Percentiles rank a stretch among this genome's conserved stretches.
Conservation (phyloP, 164 flowering plant species). For the Tetracentron sinense region DNA sequence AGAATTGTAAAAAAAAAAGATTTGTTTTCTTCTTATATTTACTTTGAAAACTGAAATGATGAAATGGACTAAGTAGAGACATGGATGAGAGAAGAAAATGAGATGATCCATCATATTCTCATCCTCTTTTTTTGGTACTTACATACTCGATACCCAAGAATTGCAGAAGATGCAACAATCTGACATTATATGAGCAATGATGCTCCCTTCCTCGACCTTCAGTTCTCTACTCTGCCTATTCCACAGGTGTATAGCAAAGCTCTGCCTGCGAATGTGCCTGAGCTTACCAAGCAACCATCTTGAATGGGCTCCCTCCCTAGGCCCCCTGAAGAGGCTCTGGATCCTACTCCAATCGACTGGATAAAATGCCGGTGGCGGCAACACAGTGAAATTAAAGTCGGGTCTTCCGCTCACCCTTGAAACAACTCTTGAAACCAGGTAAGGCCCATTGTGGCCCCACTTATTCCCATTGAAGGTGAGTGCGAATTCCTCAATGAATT, state of each 20-base stretch:
- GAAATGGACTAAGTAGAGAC: constrained; percentile 13
- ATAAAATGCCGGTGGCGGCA: constrained; percentile 76
- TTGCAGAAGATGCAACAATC: constrained; percentile 52
- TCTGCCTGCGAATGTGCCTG: constrained; percentile 32
- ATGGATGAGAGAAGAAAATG: neutral
- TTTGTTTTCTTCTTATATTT: constrained; percentile 5
- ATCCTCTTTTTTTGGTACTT: constrained; percentile 7
- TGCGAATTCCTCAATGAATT: constrained; percentile 59
- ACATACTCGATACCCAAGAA: constrained; percentile 22
- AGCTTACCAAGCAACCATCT: constrained; percentile 55
- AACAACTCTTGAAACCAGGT: constrained; percentile 86
- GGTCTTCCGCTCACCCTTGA: constrained; percentile 34
- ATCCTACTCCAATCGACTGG: constrained; percentile 79
- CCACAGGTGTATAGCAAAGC: constrained; percentile 83
- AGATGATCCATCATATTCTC: neutral
- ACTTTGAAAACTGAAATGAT: neutral
- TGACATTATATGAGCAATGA: constrained; percentile 38
- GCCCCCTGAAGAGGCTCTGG: constrained; percentile 43
- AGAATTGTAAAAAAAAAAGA: neutral
- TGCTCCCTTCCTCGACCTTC: constrained; percentile 64
- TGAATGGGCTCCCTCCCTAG: constrained; percentile 29
- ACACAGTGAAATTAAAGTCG: constrained; percentile 56
- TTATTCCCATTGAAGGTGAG: constrained; percentile 78
- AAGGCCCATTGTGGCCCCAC: constrained; percentile 99
- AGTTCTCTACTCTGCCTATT: constrained; percentile 62